These are phyloP conservation scores for Heterobasidion irregulare DNA, from an alignment of 1,284 basidiomycete genomes.

Conservation along the genomic window DNA sequence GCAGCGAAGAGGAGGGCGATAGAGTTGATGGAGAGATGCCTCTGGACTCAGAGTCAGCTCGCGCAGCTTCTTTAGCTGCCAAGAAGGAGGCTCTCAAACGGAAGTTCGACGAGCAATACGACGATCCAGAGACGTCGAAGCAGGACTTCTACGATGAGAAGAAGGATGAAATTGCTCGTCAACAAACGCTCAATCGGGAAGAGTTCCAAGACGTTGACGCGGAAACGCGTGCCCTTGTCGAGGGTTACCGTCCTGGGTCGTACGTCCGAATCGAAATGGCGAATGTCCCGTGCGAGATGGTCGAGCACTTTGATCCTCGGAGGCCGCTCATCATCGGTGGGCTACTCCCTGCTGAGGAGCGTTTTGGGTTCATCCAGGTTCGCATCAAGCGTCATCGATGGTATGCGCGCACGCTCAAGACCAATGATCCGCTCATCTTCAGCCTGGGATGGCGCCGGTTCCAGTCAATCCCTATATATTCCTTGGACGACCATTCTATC, in stretches of 20 bases:
- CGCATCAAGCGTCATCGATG: conserved; percentile 96
- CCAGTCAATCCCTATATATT: conserved; percentile 93
- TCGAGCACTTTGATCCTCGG: conserved; percentile 87
- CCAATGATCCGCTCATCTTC: conserved; percentile 94
- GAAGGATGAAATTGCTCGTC: conserved; percentile 87
- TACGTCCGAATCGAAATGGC: conserved; percentile 91
- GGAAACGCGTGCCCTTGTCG: conserved; percentile 76
- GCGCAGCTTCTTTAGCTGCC: conserved; percentile 57
- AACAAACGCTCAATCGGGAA: conserved; percentile 77
- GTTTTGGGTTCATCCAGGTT: conserved; percentile 91
- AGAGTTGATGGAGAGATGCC: conserved; percentile 14
- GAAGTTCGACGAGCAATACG: conserved; percentile 96
- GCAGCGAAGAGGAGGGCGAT: conserved; percentile 30
- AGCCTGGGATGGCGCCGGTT: conserved; percentile 96
- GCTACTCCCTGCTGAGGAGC: conserved; percentile 85
- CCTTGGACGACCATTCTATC: conserved; percentile 93
- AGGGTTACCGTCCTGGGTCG: conserved; percentile 87
- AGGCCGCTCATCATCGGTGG: conserved; percentile 94
- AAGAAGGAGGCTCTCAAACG: conserved; percentile 92
- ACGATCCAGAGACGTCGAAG: conserved; percentile 75
- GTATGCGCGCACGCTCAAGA: conserved; percentile 91
- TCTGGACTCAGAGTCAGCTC: conserved; percentile 21
- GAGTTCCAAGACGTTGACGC: conserved; percentile 83
- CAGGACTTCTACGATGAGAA: conserved; percentile 87
- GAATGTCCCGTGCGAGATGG: conserved; percentile 85